Base-by-base conservation (phyloP, 495 filamentous ascomycete species). In the Penicillium maclennaniae region DNA sequence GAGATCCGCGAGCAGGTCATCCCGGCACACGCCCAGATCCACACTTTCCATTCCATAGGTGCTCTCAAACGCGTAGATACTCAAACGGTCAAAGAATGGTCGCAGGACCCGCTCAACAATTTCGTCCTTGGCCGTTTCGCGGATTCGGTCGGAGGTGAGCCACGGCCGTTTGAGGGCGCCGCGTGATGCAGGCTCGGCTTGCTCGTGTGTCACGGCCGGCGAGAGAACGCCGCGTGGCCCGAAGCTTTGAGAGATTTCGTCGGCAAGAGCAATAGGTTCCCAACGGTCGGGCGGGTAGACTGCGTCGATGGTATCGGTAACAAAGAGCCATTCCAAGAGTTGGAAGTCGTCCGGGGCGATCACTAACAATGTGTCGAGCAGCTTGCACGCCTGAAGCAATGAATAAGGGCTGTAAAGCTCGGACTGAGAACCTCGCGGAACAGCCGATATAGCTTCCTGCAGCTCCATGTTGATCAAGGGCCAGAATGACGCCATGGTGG, bases 281-380 rank as follows among this genome's bases (percentile, higher is more conserved):
- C 85, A 87, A 45, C 77, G 71, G n/a, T 81, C 69, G 1, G 91
- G 86, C 15, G 87, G 83, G 63, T 97, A 97, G 20, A 97, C 90
- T 1, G 95, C 91, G 63, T 99, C 93, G 58, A 96, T 92, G 34
- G 92, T 97, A 65, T 99, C 95, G 6, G 91, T 92, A 21, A 97
- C 83, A 68, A 95, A 99, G 16, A 97, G 80, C 93, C 93, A 99
- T 73, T 96, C 90, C 49, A 91, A 81, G 37, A 96, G 77, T 66
- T 97, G 93, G 68, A 97, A 99, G 63, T 97, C 93, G 55, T 99
- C 95, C 0, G 91, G 93, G 5, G 85, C 86, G 16, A 89, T 75
- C n/a, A 88, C 82, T 23, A 99, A 75, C 6, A 99, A 72, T 20
- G 86, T 74, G 53, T 97, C 95, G 7, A 99, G 77, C 2, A 99